Evolutionary conservation across 768 basidiomycete genomes (phyloP).

Genomic region (Termitomyces sp.): DNA sequence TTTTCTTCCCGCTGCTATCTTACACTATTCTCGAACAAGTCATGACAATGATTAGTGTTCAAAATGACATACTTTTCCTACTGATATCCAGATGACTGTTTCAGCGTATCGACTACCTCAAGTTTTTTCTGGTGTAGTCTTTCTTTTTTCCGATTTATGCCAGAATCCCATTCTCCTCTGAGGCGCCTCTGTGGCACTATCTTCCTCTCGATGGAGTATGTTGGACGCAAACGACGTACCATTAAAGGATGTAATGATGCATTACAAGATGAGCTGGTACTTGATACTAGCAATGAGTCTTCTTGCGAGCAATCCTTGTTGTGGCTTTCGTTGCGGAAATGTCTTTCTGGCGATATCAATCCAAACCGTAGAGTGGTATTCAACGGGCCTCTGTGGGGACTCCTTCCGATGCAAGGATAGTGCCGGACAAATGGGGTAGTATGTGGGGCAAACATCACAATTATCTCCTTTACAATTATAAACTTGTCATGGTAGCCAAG

Average conservation of each 20-base stretch:
- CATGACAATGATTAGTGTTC: not conserved
- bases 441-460: slow-evolving; percentile 69
- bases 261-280: slow-evolving; percentile 15
- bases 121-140: not conserved
- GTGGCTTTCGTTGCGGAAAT: not conserved
- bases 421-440: slow-evolving; percentile 75
- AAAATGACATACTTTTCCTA: not conserved
- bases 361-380: slow-evolving; percentile 45
- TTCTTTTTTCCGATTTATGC: slow-evolving; percentile 1
- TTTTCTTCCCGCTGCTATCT: not conserved
- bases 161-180: slow-evolving; percentile 13
- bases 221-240: slow-evolving; percentile 3
- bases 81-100: not conserved
- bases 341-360: slow-evolving; percentile 18
- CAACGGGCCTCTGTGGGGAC: slow-evolving; percentile 74
- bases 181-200: slow-evolving; percentile 15
- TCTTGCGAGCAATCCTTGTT: slow-evolving; percentile 12
- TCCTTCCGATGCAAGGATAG: slow-evolving; percentile 70
- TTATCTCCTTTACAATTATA: not conserved
- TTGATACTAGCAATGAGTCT: slow-evolving; percentile 8
- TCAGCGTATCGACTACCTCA: not conserved
- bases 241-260: slow-evolving; percentile 12
- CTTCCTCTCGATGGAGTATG: slow-evolving; percentile 16
- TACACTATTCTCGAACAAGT: slow-evolving; percentile 1
- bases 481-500: not conserved